These are phyloP conservation scores for Candida berthetii DNA, from an alignment of 805 yeast species.

Conservation along the genomic window DNA sequence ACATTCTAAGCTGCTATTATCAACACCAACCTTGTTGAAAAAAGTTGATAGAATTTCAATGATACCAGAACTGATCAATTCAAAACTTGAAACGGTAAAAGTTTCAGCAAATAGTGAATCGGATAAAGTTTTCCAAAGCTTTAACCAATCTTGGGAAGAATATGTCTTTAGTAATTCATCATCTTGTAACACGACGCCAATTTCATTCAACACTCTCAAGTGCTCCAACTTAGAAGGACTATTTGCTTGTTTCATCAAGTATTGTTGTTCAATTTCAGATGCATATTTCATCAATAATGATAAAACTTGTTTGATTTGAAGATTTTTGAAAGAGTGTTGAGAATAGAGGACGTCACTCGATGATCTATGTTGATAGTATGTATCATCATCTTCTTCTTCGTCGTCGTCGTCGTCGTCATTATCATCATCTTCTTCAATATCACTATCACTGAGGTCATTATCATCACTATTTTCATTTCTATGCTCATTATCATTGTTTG, in stretches of 20 bases:
- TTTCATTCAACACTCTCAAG: constrained; percentile 20
- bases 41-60: constrained; percentile 34
- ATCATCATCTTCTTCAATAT: constrained; percentile 14
- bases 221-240: constrained; percentile 19
- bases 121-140: constrained; percentile 33
- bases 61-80: constrained; percentile 64
- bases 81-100: constrained; percentile 59
- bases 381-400: constrained; percentile 19
- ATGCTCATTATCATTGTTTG: constrained; percentile 5
- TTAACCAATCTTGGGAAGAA: constrained; percentile 23
- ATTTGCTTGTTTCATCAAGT: constrained; percentile 18
- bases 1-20: constrained; percentile 26
- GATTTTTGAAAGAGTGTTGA: constrained; percentile 4
- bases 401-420: constrained; percentile 18
- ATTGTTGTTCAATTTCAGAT: constrained; percentile 23
- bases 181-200: constrained; percentile 13
- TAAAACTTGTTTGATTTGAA: constrained; percentile 4
- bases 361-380: too few relatives aligned
- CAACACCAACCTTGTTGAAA: constrained; percentile 23
- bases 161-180: neutral
- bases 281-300: constrained; percentile 9
- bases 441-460: constrained; percentile 12
- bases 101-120: constrained; percentile 23
- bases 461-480: constrained; percentile 12
- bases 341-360: too few relatives aligned